phyloP scores from a whole-genome alignment of 148 eudicot species.

The Cornus kousa region DNA sequence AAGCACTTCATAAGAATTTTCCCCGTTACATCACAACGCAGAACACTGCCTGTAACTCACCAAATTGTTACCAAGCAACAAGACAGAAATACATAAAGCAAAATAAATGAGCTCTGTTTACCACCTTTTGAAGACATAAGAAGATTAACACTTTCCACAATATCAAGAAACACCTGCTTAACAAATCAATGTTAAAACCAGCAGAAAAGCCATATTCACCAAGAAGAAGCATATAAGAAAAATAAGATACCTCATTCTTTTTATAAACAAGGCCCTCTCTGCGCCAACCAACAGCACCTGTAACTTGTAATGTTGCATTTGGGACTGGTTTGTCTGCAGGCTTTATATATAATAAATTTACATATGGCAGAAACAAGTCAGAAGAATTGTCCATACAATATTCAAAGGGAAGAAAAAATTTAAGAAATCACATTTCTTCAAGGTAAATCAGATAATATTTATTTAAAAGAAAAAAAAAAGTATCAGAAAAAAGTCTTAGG shows the following conservation, averaged over 20 bases:
- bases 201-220: slow-evolving; percentile 6
- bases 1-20: slow-evolving; percentile 98
- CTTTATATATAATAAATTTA: slow-evolving; percentile 28
- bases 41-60: slow-evolving; percentile 65
- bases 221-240: slow-evolving; percentile 9
- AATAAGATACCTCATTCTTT: slow-evolving; percentile 77
- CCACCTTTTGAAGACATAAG: slow-evolving; percentile 98
- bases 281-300: slow-evolving; percentile 99
- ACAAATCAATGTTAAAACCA: slow-evolving; percentile 17
- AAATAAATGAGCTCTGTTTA: slow-evolving; percentile 3
- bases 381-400: not conserved
- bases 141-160: slow-evolving; percentile 98
- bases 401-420: not conserved
- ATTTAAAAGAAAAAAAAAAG: no score
- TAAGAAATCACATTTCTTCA: not conserved
- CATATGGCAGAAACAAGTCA: slow-evolving; percentile 21
- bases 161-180: slow-evolving; percentile 84
- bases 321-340: slow-evolving; percentile 92
- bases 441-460: not conserved
- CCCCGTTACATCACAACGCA: slow-evolving; percentile 98
- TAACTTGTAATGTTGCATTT: slow-evolving; percentile 99
- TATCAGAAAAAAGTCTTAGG: not conserved
- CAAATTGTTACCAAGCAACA: slow-evolving; percentile 17
- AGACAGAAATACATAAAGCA: slow-evolving; percentile 12
- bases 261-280: slow-evolving; percentile 93